Base-by-base conservation (phyloP, 2,329 filamentous ascomycete genomes). In the Neopestalotiopsis sp. region DNA sequence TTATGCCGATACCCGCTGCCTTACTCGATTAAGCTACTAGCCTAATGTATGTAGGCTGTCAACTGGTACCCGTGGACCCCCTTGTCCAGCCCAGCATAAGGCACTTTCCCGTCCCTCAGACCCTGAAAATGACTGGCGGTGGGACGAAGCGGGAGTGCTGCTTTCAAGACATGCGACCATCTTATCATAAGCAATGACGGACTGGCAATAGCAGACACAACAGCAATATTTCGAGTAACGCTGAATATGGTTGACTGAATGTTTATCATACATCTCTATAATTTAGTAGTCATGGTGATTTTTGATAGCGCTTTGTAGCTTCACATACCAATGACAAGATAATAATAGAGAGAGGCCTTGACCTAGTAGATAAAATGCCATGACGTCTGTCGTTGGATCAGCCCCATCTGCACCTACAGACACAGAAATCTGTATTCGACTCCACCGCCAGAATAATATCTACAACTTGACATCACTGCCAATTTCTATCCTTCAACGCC, bases 381-480 rank as follows among this genome's bases (percentile, higher is more conserved):
- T 62, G 59, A 62, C n/a, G 59, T 40, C 32, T 40, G 34, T 30
- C 59, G n/a, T 20, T 40, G 34, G 59, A 30, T 34, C 32, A 34
- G 59, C 32, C 59, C 28, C 59, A 62, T 34, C 20, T n/a, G 59
- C 59, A 62, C 30, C 14, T 38, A 20, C 32, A 20, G 59, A 40
- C 12, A 40, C 12, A 34, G 34, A 40, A 38, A 62, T 62, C 30
- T 62, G 59, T 62, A 62, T 34, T 34, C 30, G 40, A 5, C 57
- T 40, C 30, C 30, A 42, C 59, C 34, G 32, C 32, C 24, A 28
- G 6, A 7, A 40, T 17, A 20, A 40, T n/a, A 62, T 10, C 14
- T 62, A 34, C n/a, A 40, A 30, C 57, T 59, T 56, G 40, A 45
- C 45, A 49, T 53, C 62, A 56, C n/a, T 65, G 12, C 13, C 38